Base-by-base conservation (phyloP, 208 protist species). In the Crithidia sp. region DNA sequence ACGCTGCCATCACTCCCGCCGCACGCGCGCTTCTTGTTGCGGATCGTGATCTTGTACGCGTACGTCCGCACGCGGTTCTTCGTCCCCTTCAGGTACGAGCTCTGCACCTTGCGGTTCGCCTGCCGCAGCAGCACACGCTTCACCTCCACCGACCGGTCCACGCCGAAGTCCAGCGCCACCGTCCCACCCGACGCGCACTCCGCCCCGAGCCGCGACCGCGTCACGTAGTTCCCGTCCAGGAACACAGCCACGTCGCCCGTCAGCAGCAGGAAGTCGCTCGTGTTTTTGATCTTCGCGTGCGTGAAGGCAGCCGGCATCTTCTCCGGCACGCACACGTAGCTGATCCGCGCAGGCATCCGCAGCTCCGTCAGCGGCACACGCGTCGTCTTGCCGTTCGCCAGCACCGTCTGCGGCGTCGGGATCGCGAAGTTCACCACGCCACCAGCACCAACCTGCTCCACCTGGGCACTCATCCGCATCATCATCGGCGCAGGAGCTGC, bases 41-140 rank as follows among this genome's bases (percentile, higher is more conserved):
- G 57, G 39, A 77, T 61, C 7, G 65, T 71, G 53, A 71, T 71
- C 50, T 66, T 77, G 60, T 77, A 77, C 45, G 57, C 52, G 43
- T 54, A 66, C 49, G 58, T 71, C 64, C 66, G 71, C 65, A 77
- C 65, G 0, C 44, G 52, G 5, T 49, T 70, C 49, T 71, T 77
- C 10, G 45, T 67, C 37, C 72, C 72, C 58, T 71, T 77, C 13
- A 77, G 62, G 43, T 60, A 71, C 10, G 72, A 71, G 57, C 16
- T 61, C 39, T 61, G 54, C 72, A 67, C 72, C 49, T 64, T 76
- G 44, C 55, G 67, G 64, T 77, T 77, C 10, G 72, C 45, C 55
- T 77, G 72, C 44, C 72, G 72, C 54, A 77, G 58, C 72, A 77
- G 74, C 60, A 74, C 67, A 3, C 74, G 67, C 59, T 70, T 68